Evolutionary conservation across 108 stramenopile genomes (phyloP), one percentile per base, ranked within the genome.

Genomic region (Craspedostauros australis): DNA sequence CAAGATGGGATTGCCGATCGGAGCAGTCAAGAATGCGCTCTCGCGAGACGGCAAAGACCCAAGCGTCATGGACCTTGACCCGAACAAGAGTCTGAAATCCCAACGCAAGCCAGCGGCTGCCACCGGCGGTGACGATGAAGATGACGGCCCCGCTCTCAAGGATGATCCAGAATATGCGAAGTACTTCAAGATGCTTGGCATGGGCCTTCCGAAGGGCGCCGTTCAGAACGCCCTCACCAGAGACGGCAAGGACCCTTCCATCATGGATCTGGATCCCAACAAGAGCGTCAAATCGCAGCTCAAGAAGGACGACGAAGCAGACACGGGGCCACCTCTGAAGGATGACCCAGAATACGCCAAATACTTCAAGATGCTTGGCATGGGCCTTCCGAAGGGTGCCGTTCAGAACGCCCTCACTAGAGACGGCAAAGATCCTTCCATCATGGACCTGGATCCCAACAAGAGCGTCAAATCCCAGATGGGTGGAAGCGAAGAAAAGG

Each of bases 381-480:
- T 84, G 66, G 85, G 85, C 4, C 32, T 87, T 11, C 82, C 89
- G 4, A 58, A 69, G 23, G 83, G 64, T 12, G 89, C 85, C 1
- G 80, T 87, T 0, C 54, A 78, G 54, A 76, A 83, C 48, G 82
- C 86, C 1, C 38, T 86, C 48, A 25, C 12, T 20, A 64, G 73
- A 20, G 92, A 89, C 51, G 82, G 85, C 6, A 40, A 75, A 26
- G 92, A 93, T 48, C 75, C 84, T 21, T 26, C 59, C 1, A 68
- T 87, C n/a, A 72, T 86, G 57, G 84, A 87, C 32, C 55, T 80
- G 3, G 85, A 87, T 49, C 79, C 68, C 31, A 62, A 79, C n/a
- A 76, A 76, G 34, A 64, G 62, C 29, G 43, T 76, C 7, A 48
- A 51, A 46, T 59, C 64, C 9, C 85, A 86, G 39, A n/a, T 49